Evolutionary conservation across 2,329 filamentous ascomycete species (phyloP), one percentile per base, ranked within the genome.

Genomic region (Leptoxyphium fumago): DNA sequence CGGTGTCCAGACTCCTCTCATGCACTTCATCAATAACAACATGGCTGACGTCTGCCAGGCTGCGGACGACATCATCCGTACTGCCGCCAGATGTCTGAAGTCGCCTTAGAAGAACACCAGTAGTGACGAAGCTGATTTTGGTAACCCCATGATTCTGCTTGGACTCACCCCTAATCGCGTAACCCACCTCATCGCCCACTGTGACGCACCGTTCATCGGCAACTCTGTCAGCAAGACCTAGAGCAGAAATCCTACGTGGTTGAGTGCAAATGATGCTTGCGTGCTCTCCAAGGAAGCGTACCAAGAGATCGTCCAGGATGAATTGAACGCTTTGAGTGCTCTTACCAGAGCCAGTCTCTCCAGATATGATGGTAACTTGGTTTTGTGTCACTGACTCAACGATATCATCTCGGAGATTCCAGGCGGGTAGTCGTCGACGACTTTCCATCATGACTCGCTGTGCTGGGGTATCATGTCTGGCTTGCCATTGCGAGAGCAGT

Each of bases 301-400:
- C 72, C 54, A 95, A 94, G 50, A 96, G 69, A 54, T 96, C 85
- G 55, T 98, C 91, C 1, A 98, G 71, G 38, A 98, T 74, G 62
- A 96, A 98, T 61, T 98, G 91, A 29, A 96, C 86, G 2, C 86
- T 91, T 61, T 98, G 91, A 0, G 91, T 96, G 41, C 85, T 94
- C 64, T 98, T 98, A 58, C 91, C 91, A 14, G 86, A 94, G 43
- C 91, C 91, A 3, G 91, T 98, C 65, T 96, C 91, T 52, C 91
- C 91, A 38, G 88, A 93, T 54, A 98, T 91, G 55, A 98, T 95
- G 1, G 86, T 94, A 42, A 98, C 87, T 61, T 95, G 82, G 56
- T 89, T 78, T 4, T 72, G 68, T 38, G 73, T 73, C 41, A 98
- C 84, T 0, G 84, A 82, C 15, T 74, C 62, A 9, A 96, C 77